phyloP scores from a whole-genome alignment of 768 basidiomycete genomes.

The Leucosporidium creatinivorum region DNA sequence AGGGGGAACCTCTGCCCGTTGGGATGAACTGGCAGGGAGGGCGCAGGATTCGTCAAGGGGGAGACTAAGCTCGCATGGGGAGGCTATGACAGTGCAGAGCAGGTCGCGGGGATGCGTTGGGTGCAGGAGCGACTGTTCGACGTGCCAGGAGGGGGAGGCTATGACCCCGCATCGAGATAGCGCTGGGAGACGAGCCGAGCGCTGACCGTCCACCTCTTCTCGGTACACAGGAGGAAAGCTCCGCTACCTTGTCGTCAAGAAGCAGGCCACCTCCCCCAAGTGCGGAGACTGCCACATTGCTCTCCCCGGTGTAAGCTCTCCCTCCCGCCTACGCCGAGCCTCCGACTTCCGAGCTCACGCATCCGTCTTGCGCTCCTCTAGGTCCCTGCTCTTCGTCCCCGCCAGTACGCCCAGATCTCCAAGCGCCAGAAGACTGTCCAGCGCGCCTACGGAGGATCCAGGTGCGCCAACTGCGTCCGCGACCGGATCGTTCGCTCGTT shows the following conservation, averaged over 20 bases:
- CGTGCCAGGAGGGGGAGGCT: not conserved
- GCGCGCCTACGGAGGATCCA: slow-evolving; percentile 93
- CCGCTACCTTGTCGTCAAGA: slow-evolving; percentile 96
- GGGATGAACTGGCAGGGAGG: not conserved
- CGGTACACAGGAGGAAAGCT: slow-evolving; percentile 59
- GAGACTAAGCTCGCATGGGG: not conserved
- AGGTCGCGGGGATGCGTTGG: not conserved
- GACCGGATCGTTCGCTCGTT: slow-evolving; percentile 96
- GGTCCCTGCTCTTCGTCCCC: slow-evolving; percentile 92
- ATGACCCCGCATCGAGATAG: not conserved
- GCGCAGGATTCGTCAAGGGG: not conserved
- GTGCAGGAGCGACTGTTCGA: not conserved
- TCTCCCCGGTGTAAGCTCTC: slow-evolving; percentile 75
- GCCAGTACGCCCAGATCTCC: slow-evolving; percentile 88
- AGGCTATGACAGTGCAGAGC: not conserved
- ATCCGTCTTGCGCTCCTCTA: slow-evolving; percentile 40
- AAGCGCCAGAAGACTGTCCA: slow-evolving; percentile 96
- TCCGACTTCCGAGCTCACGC: not conserved
- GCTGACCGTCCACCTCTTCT: not conserved
- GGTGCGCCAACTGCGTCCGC: slow-evolving; percentile 92
- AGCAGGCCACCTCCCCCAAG: slow-evolving; percentile 81
- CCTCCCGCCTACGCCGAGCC: not conserved
- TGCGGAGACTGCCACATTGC: slow-evolving; percentile 97
- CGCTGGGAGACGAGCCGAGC: not conserved
- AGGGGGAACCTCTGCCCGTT: not conserved